Evolutionary conservation across 2,329 filamentous ascomycete species (phyloP).

Genomic region (Curvularia hawaiiensis): DNA sequence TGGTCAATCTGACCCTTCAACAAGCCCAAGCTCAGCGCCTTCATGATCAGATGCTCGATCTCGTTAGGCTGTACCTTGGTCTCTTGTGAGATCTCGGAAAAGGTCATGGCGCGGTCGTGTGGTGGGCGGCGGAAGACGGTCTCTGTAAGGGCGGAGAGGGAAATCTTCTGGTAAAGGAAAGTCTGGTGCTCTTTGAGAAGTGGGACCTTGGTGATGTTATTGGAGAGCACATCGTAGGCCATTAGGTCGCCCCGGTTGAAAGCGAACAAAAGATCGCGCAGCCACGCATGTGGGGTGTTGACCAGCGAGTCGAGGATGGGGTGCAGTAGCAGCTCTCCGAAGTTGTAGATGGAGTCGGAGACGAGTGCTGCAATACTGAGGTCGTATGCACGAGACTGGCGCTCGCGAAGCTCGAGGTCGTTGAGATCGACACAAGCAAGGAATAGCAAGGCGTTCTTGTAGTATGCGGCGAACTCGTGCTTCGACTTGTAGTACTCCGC

Average conservation of each 20-base stretch:
- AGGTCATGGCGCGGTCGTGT: slow-evolving; percentile 93
- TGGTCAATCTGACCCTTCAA: slow-evolving; percentile 94
- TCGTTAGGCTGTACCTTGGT: slow-evolving; percentile 90
- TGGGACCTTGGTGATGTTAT: slow-evolving; percentile 78
- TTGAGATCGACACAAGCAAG: slow-evolving; percentile 91
- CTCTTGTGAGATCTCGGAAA: slow-evolving; percentile 84
- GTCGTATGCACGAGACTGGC: slow-evolving; percentile 85
- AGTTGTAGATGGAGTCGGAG: slow-evolving; percentile 97
- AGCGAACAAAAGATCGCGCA: slow-evolving; percentile 93
- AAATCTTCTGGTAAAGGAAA: slow-evolving; percentile 97
- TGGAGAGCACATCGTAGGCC: slow-evolving; percentile 82
- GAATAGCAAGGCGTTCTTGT: slow-evolving; percentile 96
- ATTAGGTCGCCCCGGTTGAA: slow-evolving; percentile 95
- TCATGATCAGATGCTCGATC: slow-evolving; percentile 99
- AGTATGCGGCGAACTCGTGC: slow-evolving; percentile 93
- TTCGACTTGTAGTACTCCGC: slow-evolving; percentile 93
- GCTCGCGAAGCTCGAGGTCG: slow-evolving; percentile 74
- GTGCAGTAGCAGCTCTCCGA: slow-evolving; percentile 96
- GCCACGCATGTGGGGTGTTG: slow-evolving; percentile 79
- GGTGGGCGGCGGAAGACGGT: slow-evolving; percentile 94
- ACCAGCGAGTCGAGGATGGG: slow-evolving; percentile 88
- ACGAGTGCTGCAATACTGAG: slow-evolving; percentile 90
- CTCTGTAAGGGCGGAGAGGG: slow-evolving; percentile 93
- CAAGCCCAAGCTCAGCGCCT: slow-evolving; percentile 91
- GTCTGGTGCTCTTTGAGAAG: slow-evolving; percentile 79